Conservation (phyloP, 2,329 filamentous ascomycete genomes). For the Sclerotinia subarctica region DNA sequence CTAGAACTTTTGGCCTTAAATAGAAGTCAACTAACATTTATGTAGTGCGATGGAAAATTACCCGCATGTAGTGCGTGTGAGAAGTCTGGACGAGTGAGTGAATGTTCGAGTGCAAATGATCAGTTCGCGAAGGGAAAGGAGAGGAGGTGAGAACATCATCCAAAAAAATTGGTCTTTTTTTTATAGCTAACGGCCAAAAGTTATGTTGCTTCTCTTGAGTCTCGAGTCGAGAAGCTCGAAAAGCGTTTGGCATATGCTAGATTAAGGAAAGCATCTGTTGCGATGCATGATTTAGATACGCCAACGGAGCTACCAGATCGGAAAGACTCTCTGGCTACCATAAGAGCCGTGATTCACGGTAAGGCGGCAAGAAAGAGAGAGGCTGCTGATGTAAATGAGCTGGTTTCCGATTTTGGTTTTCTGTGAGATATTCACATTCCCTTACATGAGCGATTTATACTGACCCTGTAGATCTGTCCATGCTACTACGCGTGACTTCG, state of each 20-base stretch:
- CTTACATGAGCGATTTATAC: background rate
- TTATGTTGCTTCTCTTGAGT: conserved; percentile 93
- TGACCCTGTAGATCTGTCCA: conserved; percentile 70
- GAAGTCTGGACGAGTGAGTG: conserved; percentile 77
- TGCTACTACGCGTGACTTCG: conserved; percentile 90
- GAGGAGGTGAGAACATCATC: conserved; percentile 58
- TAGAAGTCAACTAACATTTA: conserved; percentile 26
- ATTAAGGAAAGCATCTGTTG: conserved; percentile 67
- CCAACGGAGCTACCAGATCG: conserved; percentile 50
- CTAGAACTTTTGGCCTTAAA: conserved; percentile 15
- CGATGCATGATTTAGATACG: conserved; percentile 59
- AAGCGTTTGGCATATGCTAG: conserved; percentile 68
- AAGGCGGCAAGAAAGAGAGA: conserved; percentile 66
- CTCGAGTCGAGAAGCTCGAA: conserved; percentile 84
- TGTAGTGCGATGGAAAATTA: conserved; percentile 85
- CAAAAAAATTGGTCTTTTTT: background rate
- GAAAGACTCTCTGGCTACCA: conserved; percentile 60
- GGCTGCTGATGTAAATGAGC: conserved; percentile 81
- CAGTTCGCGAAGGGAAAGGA: conserved; percentile 96
- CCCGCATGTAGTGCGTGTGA: conserved; percentile 95
- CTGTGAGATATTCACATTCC: conserved; percentile 53
- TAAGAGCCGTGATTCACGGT: conserved; percentile 60
- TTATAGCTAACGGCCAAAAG: conserved; percentile 42
- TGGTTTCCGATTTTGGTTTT: conserved; percentile 92
- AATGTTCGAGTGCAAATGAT: conserved; percentile 92